Base-by-base conservation (phyloP, 768 basidiomycete species). In the Phylloporus rhodoxanthus region DNA sequence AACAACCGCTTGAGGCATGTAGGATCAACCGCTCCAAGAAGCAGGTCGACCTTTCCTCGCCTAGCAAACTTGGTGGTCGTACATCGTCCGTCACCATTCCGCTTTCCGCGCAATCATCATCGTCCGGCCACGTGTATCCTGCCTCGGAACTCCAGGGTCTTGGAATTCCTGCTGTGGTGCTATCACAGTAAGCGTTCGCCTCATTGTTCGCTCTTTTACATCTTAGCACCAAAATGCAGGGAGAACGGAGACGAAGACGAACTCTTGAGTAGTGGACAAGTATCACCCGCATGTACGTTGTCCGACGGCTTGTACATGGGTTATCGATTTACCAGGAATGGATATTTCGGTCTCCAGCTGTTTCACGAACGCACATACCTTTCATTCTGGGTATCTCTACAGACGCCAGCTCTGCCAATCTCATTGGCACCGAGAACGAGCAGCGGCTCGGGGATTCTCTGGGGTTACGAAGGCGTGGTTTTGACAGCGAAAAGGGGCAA, bases 221-320 rank as follows among this genome's bases (percentile, higher is more conserved):
- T 45, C 41, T 48, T 15, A 50, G 2, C 13, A 14, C 20, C 17
- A 3, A 14, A 42, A 15, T 26, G 50, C 37, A 62, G 68, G 36
- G 58, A 58, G 45, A 58, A 58, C 50, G 66, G 62, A 8, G 84
- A 86, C 10, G 78, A 80, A 17, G 85, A 85, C 13, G 82, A 85
- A 13, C 67, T 83, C n/a, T 66, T 85, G 43, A 89, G 87, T 63
- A 89, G 87, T 58, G 86, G 85, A 1, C 87, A 87, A 59, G 79
- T 75, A 1, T 91, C 87, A 21, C 85, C 87, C 6, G 69, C 78
- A 53, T 81, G 86, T 84, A 63, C 58, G 77, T 61, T 47, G 45
- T 54, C 40, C 37, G 51, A 48, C 8, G 39, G 29, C 20, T 54
- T 60, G 43, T n/a, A n/a, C 29, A 13, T 19, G 29, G 40, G 25